Evolutionary conservation across 805 yeast genomes (phyloP).

Genomic region (Cyberlindnera xishuangbannaensis): DNA sequence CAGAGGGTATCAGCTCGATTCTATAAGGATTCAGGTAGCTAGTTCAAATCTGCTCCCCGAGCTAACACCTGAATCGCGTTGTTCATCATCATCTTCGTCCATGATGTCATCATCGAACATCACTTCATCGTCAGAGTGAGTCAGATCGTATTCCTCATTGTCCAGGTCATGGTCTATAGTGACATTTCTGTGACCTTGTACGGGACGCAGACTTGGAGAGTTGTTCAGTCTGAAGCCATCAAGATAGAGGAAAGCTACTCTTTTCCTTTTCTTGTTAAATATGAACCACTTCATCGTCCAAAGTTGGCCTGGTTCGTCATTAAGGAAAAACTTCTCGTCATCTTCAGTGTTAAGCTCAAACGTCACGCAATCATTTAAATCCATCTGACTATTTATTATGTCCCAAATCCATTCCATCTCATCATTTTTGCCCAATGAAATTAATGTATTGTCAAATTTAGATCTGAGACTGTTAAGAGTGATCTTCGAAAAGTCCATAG

Average conservation of each 20-base stretch:
- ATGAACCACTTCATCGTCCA: constrained; percentile 77
- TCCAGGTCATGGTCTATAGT: constrained; percentile 34
- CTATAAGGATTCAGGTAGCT: constrained; percentile 3
- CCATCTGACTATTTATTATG: constrained; percentile 77
- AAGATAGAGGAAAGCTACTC: constrained; percentile 82
- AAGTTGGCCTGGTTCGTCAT: constrained; percentile 23
- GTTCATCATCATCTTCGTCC: constrained; percentile 25
- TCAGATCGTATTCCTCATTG: constrained; percentile 41
- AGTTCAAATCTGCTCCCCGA: constrained; percentile 8
- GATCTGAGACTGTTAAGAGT: constrained; percentile 46
- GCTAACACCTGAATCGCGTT: constrained; percentile 1
- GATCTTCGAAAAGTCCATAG: constrained; percentile 57
- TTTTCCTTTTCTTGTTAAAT: constrained; percentile 82
- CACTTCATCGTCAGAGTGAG: constrained; percentile 33
- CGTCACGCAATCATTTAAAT: constrained; percentile 46
- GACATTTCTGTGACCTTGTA: constrained; percentile 21
- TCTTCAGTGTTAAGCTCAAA: constrained; percentile 52
- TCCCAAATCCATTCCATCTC: constrained; percentile 76
- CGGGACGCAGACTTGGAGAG: constrained; percentile 32
- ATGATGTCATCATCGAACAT: constrained; percentile 20
- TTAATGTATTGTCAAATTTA: constrained; percentile 71
- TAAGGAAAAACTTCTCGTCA: constrained; percentile 20
- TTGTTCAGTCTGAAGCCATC: constrained; percentile 42
- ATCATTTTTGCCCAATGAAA: constrained; percentile 54
- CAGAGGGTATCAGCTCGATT: constrained; percentile 12